Conservation (phyloP, 1,139 yeast species). For the Saccharomyces hybrid region DNA sequence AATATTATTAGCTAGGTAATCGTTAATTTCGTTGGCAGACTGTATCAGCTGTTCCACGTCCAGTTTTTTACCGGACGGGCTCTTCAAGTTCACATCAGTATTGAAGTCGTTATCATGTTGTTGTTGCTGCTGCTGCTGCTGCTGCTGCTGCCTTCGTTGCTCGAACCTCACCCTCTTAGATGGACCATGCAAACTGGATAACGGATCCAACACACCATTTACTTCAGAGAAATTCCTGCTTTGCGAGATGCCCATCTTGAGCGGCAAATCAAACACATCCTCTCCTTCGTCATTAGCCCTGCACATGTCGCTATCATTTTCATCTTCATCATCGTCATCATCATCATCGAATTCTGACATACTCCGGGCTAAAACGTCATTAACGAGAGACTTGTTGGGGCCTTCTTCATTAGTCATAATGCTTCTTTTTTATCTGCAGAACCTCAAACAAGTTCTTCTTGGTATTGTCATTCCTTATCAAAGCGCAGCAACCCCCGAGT, state of each 20-base stretch:
- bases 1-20: conserved; percentile 24
- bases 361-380: conserved; percentile 8
- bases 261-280: conserved; percentile 23
- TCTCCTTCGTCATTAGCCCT: conserved; percentile 9
- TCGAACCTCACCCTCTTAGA: conserved; percentile 20
- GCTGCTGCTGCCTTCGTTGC: background rate
- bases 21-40: conserved; percentile 26
- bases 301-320: conserved; percentile 7
- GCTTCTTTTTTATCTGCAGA: background rate
- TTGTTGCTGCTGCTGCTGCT: conserved; percentile 6
- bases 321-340: conserved; percentile 8
- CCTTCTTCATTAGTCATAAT: conserved; percentile 4
- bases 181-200: conserved; percentile 1
- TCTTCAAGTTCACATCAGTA: conserved; percentile 6
- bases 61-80: conserved; percentile 13
- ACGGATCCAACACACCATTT: conserved; percentile 11
- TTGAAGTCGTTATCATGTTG: conserved; percentile 2
- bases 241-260: conserved; percentile 16
- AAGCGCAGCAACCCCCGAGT: background rate
- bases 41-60: conserved; percentile 28
- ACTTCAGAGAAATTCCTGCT: conserved; percentile 23
- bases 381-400: conserved; percentile 3
- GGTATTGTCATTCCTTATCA: background rate
- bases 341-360: conserved; percentile 13
- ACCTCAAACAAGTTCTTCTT: background rate